phyloP scores from a whole-genome alignment of 257 asterid species.

The Jacaranda mimosifolia region DNA sequence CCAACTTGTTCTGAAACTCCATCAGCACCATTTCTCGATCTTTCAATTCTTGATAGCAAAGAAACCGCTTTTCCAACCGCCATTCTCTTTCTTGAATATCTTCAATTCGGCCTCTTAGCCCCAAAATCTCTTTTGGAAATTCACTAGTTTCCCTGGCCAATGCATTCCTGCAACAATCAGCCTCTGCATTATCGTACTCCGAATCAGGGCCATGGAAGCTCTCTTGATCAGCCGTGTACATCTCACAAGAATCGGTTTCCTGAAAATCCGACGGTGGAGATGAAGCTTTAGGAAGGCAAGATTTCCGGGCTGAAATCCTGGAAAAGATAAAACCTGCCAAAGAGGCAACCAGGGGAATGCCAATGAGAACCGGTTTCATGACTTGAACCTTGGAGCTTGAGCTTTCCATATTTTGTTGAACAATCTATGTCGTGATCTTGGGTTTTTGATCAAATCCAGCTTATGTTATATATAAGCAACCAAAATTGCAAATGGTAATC shows the following conservation, averaged over 20 bases:
- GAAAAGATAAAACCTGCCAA: conserved; percentile 60
- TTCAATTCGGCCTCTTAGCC: conserved; percentile 37
- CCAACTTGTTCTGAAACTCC: conserved; percentile 53
- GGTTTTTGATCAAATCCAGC: conserved; percentile 29
- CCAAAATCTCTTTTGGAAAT: conserved; percentile 40
- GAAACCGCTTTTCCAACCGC: conserved; percentile 47
- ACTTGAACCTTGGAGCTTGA: conserved; percentile 53
- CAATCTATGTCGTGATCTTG: not conserved
- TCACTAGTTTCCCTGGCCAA: not conserved
- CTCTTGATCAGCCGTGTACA: conserved; percentile 27
- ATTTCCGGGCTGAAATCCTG: conserved; percentile 42
- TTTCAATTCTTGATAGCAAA: conserved; percentile 51
- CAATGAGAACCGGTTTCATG: conserved; percentile 60
- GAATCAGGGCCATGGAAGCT: conserved; percentile 37
- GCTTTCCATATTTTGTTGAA: conserved; percentile 47
- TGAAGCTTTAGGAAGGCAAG: conserved; percentile 13
- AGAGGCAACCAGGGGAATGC: conserved; percentile 68
- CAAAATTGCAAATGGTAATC: not conserved
- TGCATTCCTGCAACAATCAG: not conserved
- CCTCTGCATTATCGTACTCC: conserved; percentile 15
- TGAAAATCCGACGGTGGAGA: conserved; percentile 6
- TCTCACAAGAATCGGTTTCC: conserved; percentile 1
- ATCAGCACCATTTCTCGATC: conserved; percentile 50
- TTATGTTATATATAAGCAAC: not conserved
- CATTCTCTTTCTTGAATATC: conserved; percentile 44